These are phyloP conservation scores for Calocybe gambosa DNA, from an alignment of 1,284 basidiomycete genomes.

Conservation along the genomic window DNA sequence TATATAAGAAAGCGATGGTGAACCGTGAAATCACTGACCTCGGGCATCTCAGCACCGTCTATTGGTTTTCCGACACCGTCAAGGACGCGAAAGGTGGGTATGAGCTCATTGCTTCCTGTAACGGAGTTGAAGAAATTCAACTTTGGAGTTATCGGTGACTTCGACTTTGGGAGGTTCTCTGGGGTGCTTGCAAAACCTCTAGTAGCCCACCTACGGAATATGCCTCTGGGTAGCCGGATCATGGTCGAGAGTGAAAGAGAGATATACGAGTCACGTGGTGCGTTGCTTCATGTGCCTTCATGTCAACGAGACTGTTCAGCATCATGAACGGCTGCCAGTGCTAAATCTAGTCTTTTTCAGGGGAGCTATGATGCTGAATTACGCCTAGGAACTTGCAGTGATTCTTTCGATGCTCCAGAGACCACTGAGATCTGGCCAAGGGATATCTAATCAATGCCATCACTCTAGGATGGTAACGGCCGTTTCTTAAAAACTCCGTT, in stretches of 20 bases:
- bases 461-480: background rate
- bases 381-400: too few relatives aligned
- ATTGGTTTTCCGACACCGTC: slow-evolving; percentile 72
- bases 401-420: too few relatives aligned
- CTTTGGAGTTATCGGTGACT: slow-evolving; percentile 60
- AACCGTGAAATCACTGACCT: slow-evolving; percentile 46
- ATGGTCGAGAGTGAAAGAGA: slow-evolving; percentile 27
- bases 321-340: too few relatives aligned
- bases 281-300: background rate
- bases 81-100: slow-evolving; percentile 79
- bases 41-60: slow-evolving; percentile 67
- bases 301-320: background rate
- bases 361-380: too few relatives aligned
- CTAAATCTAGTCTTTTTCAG: too few relatives aligned
- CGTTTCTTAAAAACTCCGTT: slow-evolving; percentile 7
- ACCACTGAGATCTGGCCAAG: background rate
- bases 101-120: slow-evolving; percentile 48
- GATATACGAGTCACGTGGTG: slow-evolving; percentile 25
- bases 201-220: slow-evolving; percentile 12
- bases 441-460: background rate
- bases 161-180: slow-evolving; percentile 55
- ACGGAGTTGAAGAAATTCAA: slow-evolving; percentile 77
- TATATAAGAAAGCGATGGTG: too few relatives aligned
- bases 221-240: slow-evolving; percentile 28
- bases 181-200: slow-evolving; percentile 15